Base-by-base conservation (phyloP, 371 early-diverging fungal species). In the Vairimorpha apis region DNA sequence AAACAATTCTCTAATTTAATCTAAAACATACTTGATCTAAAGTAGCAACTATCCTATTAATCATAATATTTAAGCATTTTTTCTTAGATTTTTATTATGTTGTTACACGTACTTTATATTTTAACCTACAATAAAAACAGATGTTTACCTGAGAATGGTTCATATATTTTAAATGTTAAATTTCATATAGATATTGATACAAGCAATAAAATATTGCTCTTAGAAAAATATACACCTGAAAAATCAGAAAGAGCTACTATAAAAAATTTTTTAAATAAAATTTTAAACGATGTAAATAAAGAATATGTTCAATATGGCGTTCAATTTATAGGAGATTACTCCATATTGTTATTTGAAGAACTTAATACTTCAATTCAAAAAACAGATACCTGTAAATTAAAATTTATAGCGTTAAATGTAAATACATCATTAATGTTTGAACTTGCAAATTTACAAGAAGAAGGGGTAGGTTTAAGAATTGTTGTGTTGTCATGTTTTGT, bases 211-310 rank as follows among this genome's bases (percentile, higher is more conserved):
- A 63, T 63, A 2, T 41, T 43, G 1, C 21, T 2, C 25, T 10
- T 16, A 2, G 38, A 37, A 25, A 37, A 35, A 21, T n/a, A n/a
- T n/a, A n/a, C n/a, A n/a, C n/a, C n/a, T n/a, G 4, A 16, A 41
- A 25, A 10, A 13, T 43, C 41, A 12, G 25, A 5, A 1, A 60
- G 60, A 60, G n/a, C 41, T 7, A 13, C 2, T 4, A 30, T 27
- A 4, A 32, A 27, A 23, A 29, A 29, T 14, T 63, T 30, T 63
- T 32, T 63, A 3, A 63, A 44, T 12, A 45, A 27, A 10, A 63
- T 63, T 27, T 63, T 63, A 27, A 32, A 63, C 29, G 27, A 25
- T 18, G 2, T 63, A 21, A 63, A 63, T 21, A 30, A 25, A 16
- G 45, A 41, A 23, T 3, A 43, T 44, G 44, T 8, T 16, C 5